Evolutionary conservation across 495 filamentous ascomycete species (phyloP).

Genomic region (Aspergillus nanangensis): DNA sequence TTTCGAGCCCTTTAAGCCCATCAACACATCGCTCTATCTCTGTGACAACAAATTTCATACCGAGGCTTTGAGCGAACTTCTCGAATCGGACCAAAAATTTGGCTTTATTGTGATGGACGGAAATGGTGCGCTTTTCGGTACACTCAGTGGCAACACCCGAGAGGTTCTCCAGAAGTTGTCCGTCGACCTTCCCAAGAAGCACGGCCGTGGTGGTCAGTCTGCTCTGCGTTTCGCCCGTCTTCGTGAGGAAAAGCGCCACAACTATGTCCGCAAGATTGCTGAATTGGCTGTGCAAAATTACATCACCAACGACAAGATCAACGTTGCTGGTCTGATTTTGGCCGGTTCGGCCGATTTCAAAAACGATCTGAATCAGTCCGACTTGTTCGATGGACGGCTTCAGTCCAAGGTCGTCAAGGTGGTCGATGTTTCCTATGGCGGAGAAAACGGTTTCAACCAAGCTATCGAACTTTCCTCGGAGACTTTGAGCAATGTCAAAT

Average conservation of each 20-base stretch:
- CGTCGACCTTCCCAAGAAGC: conserved; percentile 98
- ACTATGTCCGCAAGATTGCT: conserved; percentile 98
- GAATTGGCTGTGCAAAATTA: conserved; percentile 97
- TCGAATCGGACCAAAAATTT: conserved; percentile 98
- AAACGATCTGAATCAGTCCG: conserved; percentile 95
- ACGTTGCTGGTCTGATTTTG: conserved; percentile 89
- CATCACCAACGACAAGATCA: conserved; percentile 96
- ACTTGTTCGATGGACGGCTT: conserved; percentile 91
- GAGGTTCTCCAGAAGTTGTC: conserved; percentile 97
- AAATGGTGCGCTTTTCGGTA: conserved; percentile 95
- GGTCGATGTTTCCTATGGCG: conserved; percentile 96
- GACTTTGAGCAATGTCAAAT: conserved; percentile 98
- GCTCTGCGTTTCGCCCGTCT: conserved; percentile 98
- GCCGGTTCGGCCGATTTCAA: conserved; percentile 99
- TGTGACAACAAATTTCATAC: conserved; percentile 99
- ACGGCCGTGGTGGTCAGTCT: conserved; percentile 98
- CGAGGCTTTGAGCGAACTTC: conserved; percentile 89
- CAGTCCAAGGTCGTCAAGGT: conserved; percentile 97
- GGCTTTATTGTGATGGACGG: conserved; percentile 99
- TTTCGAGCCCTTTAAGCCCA: conserved; percentile 99
- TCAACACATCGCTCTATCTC: conserved; percentile 97
- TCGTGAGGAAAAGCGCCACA: conserved; percentile 99
- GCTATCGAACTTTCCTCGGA: conserved; percentile 92
- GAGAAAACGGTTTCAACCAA: conserved; percentile 99
- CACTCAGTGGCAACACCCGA: conserved; percentile 91